Evolutionary conservation across 345 rosid species (phyloP).

Genomic region (Hypericum perforatum): DNA sequence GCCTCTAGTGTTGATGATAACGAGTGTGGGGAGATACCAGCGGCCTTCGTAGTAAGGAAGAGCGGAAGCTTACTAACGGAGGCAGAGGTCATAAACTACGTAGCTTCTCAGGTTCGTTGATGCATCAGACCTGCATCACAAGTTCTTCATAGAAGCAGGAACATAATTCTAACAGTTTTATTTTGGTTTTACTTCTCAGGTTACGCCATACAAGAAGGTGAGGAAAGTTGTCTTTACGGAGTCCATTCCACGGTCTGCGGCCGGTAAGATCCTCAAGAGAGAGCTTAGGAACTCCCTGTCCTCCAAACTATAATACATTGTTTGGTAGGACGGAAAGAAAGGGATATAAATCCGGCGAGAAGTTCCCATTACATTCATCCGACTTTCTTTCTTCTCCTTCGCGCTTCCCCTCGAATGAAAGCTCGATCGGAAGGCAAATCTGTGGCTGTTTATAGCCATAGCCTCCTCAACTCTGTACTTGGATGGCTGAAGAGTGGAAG

Average conservation of each 20-base stretch:
- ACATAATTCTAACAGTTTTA: not conserved
- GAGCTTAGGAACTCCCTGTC: slow-evolving; percentile 37
- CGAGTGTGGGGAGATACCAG: slow-evolving; percentile 68
- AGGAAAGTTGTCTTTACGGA: slow-evolving; percentile 53
- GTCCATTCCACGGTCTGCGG: slow-evolving; percentile 62
- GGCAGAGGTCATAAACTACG: slow-evolving; percentile 39
- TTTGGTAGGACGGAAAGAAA: too few species aligned
- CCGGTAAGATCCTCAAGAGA: slow-evolving; percentile 72
- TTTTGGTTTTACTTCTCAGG: slow-evolving; percentile 28
- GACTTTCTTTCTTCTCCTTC: too few species aligned
- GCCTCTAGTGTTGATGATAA: slow-evolving; percentile 34
- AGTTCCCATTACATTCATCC: too few species aligned
- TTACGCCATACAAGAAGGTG: slow-evolving; percentile 80
- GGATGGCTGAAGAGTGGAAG: too few species aligned
- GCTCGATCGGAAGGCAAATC: too few species aligned
- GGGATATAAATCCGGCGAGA: too few species aligned
- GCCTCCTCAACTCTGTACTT: too few species aligned
- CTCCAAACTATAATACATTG: slow-evolving; percentile 33
- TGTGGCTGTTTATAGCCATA: too few species aligned
- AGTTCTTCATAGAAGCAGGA: too few species aligned
- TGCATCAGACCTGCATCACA: not conserved
- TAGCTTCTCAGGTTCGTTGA: slow-evolving; percentile 49
- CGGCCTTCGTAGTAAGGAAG: slow-evolving; percentile 65
- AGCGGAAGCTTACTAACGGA: slow-evolving; percentile 35
- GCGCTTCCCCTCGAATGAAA: too few species aligned